Evolutionary conservation across 2,329 filamentous ascomycete genomes (phyloP), one percentile per base, ranked within the genome.

Genomic region (Phoma sp.): DNA sequence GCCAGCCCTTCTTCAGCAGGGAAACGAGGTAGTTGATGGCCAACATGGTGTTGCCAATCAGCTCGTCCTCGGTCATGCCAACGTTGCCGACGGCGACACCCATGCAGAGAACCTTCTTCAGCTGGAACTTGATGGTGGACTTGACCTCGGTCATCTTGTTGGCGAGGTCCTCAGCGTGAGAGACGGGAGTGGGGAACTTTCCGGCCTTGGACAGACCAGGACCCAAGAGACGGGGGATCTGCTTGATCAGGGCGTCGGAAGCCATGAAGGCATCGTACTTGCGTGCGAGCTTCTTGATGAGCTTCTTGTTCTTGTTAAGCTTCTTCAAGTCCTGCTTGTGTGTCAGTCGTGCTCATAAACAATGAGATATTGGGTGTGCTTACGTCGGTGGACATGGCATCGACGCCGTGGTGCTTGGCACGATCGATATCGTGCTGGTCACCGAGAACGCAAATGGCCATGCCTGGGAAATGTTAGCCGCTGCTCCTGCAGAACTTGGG

Each of bases 291-390:
- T 99, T 99, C 92, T 99, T 99, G 89, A 99, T 97, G 77, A 98
- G 89, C 90, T 99, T 99, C 91, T 99, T 98, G 92, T 99, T 99
- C 92, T 99, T 99, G 90, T 99, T 99, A 73, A 99, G 92, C 90
- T 99, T 99, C 91, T 99, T 99, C 84, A 99, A 84, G 83, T 99
- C 95, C 43, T 41, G 36, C 17, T 3, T 1, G 39, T 9, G 43
- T 50, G 52, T 57, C 31, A 58, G 58, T 55, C 37, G 39, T 46
- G 36, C 41, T 37, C 31, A 2, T 36, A 15, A n/a, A 25, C 27
- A 8, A 8, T 2, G 12, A 6, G 3, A 12, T 8, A 12, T 12
- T 19, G 9, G 7, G 10, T 9, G 17, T n/a, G 44, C 60, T 61
- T 37, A 59, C 56, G 76, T 99, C 95, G 69, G 91, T 83, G 76